Evolutionary conservation across 805 yeast species (phyloP), one percentile per base, ranked within the genome.

Genomic region (Limtongozyma cylindracea): DNA sequence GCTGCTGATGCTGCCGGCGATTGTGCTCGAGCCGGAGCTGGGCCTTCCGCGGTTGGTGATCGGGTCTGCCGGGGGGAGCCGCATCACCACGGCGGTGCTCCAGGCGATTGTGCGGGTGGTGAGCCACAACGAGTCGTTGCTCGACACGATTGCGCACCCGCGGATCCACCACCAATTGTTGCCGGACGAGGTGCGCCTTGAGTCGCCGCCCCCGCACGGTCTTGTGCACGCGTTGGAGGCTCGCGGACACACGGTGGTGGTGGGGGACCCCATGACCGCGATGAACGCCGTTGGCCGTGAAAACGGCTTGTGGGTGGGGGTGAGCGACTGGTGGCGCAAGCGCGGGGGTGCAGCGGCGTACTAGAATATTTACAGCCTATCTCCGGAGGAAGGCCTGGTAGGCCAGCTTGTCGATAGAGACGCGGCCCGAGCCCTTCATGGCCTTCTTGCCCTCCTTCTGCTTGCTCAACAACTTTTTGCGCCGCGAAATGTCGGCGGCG

Each of bases 11-110:
- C 59, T 76, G 0, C 95, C 95, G 3, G 59, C 77, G 0, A 64
- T 84, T 15, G 33, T 51, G 8, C 45, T 76, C 1, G 47, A 61
- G 11, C n/a, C n/a, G n/a, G n/a, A n/a, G n/a, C n/a, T n/a, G n/a
- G n/a, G n/a, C n/a, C n/a, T n/a, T n/a, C n/a, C n/a, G n/a, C n/a
- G n/a, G n/a, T 19, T 27, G 6, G 61, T 72, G 4, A 56, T 84
- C 26, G 96, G 95, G 0, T 88, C 93, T 1, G 91, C 95, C 2
- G 98, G 98, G 7, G 96, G 96, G 0, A 70, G 88, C 5, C 51
- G 88, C 24, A 84, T 84, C 22, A 54, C 73, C 9, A 76, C 93
- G 0, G 62, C 91, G 1, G 64, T 84, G 4, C 57, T 84, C 25
- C 88, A 80, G 39, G 80, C 84, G 0, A 56, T 84, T 10, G 54